Conservation (phyloP, 179 eudicot genomes). For the Gypsophila paniculata region DNA sequence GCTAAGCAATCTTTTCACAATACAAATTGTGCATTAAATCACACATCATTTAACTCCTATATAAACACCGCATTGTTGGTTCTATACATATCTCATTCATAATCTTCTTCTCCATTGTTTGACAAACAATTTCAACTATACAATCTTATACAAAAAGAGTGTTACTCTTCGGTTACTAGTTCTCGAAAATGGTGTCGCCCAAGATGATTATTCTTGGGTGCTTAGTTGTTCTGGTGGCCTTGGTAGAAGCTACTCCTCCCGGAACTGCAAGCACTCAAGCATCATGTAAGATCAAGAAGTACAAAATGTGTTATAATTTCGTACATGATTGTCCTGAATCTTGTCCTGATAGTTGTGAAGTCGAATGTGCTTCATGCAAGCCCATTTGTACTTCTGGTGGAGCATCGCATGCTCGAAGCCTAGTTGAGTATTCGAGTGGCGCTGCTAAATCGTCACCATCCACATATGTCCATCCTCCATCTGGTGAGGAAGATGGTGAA, state of each 20-base stretch:
- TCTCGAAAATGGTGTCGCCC: conserved; percentile 24
- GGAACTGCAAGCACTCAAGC: conserved; percentile 32
- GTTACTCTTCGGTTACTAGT: background rate
- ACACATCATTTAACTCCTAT: background rate
- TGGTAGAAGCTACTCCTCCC: conserved; percentile 42
- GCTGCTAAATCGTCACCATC: background rate
- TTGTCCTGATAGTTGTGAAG: conserved; percentile 34
- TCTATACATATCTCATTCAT: background rate
- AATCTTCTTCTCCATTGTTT: background rate
- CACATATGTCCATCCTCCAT: background rate
- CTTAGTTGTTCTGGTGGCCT: conserved; percentile 29
- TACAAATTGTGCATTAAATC: background rate
- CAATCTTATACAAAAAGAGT: background rate
- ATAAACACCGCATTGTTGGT: conserved; percentile 14
- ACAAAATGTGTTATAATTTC: conserved; percentile 34
- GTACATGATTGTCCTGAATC: conserved; percentile 36
- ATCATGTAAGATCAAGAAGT: conserved; percentile 33
- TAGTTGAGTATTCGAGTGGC: conserved; percentile 1
- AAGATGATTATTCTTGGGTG: conserved; percentile 32
- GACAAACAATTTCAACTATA: background rate
- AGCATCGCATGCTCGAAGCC: background rate
- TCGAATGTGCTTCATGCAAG: conserved; percentile 40
- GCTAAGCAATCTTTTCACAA: conserved; percentile 21
- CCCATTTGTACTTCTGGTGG: conserved; percentile 28
- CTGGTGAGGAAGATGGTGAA: background rate